A percentile compares a stretch with the other conserved stretches of the same genome.
Evolutionary conservation across 2,329 filamentous ascomycete genomes (phyloP).

Genomic region (Alternaria consortialis): DNA sequence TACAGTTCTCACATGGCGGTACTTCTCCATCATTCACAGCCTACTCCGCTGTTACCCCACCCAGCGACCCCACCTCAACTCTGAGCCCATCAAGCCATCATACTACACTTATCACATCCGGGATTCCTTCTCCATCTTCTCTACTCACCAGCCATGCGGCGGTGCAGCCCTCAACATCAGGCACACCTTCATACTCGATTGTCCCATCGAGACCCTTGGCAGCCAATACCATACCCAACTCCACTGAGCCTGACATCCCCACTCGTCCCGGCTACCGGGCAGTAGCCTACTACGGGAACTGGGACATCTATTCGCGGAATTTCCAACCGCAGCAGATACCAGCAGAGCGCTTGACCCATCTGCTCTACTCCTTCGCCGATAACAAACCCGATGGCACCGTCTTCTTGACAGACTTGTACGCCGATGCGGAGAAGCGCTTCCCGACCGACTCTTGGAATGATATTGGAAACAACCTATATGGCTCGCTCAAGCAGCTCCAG

Average conservation of each 20-base stretch:
- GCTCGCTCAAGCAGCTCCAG: slow-evolving; percentile 79
- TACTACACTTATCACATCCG: background rate
- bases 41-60: background rate
- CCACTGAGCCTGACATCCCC: background rate
- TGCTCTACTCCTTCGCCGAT: slow-evolving; percentile 93
- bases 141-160: background rate
- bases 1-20: background rate
- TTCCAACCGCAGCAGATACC: slow-evolving; percentile 87
- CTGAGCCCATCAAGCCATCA: background rate
- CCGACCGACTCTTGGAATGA: slow-evolving; percentile 70
- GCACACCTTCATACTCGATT: background rate
- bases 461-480: slow-evolving; percentile 76
- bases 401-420: slow-evolving; percentile 39
- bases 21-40: background rate
- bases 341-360: slow-evolving; percentile 81
- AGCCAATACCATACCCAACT: background rate
- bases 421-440: slow-evolving; percentile 65
- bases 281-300: slow-evolving; percentile 78
- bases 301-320: slow-evolving; percentile 86
- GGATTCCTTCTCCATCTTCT: background rate
- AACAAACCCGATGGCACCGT: slow-evolving; percentile 81
- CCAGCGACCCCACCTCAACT: background rate
- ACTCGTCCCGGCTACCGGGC: slow-evolving; percentile 23
- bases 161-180: background rate
- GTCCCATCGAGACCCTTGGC: background rate